These are phyloP conservation scores for Blepharisma stoltei DNA, from an alignment of 73 alveolate genomes.

Conservation along the genomic window DNA sequence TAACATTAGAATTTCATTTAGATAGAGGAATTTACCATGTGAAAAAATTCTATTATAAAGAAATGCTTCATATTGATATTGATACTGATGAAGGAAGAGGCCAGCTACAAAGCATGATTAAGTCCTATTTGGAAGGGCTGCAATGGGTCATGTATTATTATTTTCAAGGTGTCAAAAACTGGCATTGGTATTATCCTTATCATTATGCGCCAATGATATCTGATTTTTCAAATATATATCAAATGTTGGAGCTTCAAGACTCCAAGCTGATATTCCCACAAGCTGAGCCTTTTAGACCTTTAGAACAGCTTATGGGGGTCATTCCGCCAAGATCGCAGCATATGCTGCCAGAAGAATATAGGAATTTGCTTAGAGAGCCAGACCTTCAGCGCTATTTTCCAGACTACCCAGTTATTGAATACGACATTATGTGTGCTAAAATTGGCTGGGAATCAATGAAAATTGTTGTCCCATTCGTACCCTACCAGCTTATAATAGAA, in stretches of 20 bases:
- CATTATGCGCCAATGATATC: conserved; percentile 98
- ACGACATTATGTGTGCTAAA: conserved; percentile 27
- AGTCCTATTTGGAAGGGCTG: conserved; percentile 86
- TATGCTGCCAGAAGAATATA: conserved; percentile 80
- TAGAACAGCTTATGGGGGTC: conserved; percentile 83
- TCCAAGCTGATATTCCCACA: conserved; percentile 54
- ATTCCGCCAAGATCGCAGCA: conserved; percentile 81
- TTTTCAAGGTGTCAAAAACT: conserved; percentile 89
- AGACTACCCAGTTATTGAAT: conserved; percentile 71
- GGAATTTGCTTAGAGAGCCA: conserved; percentile 52
- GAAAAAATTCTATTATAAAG: conserved; percentile 62
- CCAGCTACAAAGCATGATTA: conserved; percentile 51
- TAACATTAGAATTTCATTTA: conserved; percentile 26
- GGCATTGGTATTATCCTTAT: conserved; percentile 98
- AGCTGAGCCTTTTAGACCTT: conserved; percentile 84
- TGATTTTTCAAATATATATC: conserved; percentile 70
- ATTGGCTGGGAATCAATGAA: conserved; percentile 29
- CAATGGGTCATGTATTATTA: conserved; percentile 92
- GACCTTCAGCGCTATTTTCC: conserved; percentile 76
- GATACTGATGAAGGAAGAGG: conserved; percentile 64
- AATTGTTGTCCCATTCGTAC: conserved; percentile 26
- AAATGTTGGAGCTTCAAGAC: conserved; percentile 49
- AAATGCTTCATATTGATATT: conserved; percentile 70
- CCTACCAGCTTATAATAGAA: background rate
- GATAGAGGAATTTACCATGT: conserved; percentile 30